phyloP scores from a whole-genome alignment of 805 yeast species.

The Candida rishiriensis region DNA sequence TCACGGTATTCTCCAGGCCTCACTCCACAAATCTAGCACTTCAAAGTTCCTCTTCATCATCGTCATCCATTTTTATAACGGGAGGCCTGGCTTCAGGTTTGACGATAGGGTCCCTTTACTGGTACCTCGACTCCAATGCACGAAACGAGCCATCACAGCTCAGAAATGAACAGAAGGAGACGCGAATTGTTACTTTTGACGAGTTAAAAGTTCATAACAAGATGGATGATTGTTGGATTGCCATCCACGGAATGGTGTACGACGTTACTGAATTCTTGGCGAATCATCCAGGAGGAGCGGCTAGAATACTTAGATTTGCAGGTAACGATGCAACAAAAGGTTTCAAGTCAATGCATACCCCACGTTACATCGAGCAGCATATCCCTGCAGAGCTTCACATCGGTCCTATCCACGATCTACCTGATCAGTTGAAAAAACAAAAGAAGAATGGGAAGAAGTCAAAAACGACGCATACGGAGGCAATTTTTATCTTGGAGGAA shows the following conservation, averaged over 20 bases:
- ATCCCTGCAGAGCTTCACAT: constrained; percentile 28
- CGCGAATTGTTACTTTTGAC: constrained; percentile 9
- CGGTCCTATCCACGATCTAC: constrained; percentile 31
- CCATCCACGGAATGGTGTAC: constrained; percentile 70
- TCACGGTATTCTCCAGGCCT: too few relatives aligned
- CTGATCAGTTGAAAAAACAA: constrained; percentile 19
- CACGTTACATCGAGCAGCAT: constrained; percentile 21
- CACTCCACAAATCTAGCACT: too few relatives aligned
- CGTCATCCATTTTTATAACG: too few relatives aligned
- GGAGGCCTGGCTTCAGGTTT: too few relatives aligned
- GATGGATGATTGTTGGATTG: constrained; percentile 77
- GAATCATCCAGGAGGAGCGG: constrained; percentile 45
- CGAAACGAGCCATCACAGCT: neutral
- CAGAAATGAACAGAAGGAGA: neutral
- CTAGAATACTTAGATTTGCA: constrained; percentile 39
- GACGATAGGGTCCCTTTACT: too few relatives aligned
- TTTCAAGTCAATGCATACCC: constrained; percentile 25
- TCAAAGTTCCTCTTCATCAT: neutral
- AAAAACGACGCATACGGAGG: constrained; percentile 12
- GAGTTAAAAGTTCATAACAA: constrained; percentile 45
- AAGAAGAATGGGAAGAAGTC: constrained; percentile 21
- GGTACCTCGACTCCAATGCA: too few relatives aligned
- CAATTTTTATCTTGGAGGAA: constrained; percentile 39
- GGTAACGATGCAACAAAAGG: constrained; percentile 44
- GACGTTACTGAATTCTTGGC: constrained; percentile 46